Conservation (phyloP, 192 early-diverging fungal genomes). For the Backusella psychrophila region DNA sequence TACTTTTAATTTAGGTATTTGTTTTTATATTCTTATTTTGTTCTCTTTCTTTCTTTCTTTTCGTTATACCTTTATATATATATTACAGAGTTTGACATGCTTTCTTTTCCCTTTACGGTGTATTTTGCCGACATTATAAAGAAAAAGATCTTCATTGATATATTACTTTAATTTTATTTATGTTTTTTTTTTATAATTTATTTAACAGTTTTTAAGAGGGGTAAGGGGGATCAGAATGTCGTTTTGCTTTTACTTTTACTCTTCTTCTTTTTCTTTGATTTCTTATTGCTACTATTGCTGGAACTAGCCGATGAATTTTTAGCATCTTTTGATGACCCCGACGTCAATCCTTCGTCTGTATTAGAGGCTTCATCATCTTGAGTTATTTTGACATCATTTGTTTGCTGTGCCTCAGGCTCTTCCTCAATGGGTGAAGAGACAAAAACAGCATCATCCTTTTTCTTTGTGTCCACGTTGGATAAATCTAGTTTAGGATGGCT, state of each 20-base stretch:
- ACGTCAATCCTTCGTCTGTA: background rate
- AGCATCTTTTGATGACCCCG: background rate
- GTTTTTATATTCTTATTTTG: background rate
- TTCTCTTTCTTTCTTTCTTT: background rate
- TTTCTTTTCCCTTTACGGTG: too few species aligned
- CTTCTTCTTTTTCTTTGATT: conserved; percentile 6
- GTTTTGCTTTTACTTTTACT: conserved; percentile 5
- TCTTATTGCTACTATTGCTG: background rate
- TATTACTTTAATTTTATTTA: background rate
- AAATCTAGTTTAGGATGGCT: background rate
- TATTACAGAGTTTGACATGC: background rate
- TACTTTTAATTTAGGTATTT: background rate
- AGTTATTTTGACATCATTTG: background rate
- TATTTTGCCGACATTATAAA: background rate
- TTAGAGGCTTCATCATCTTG: background rate
- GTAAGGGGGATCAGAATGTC: background rate
- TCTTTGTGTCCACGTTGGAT: background rate
- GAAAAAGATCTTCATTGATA: background rate
- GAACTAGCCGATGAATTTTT: background rate
- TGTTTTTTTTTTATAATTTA: background rate
- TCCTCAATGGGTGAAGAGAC: background rate
- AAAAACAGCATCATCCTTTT: background rate
- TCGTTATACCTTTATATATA: background rate
- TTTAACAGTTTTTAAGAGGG: background rate
- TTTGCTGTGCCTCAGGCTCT: background rate